Evolutionary conservation across 768 basidiomycete species (phyloP).

Genomic region (Coprinopsis cinerea): DNA sequence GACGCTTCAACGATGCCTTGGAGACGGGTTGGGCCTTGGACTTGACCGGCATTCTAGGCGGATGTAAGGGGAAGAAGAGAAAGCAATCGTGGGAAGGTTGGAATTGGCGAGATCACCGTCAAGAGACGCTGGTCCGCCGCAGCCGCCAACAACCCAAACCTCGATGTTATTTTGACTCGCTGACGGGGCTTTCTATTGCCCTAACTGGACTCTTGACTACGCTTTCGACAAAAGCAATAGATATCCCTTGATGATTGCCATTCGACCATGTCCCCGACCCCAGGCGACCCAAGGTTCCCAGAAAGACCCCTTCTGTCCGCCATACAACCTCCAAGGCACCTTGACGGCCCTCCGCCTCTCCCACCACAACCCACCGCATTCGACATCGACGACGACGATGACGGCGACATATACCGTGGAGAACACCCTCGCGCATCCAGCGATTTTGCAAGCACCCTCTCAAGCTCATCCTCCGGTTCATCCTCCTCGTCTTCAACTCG

Average conservation of each 20-base stretch:
- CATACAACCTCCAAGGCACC: neutral
- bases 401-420: slow-evolving; percentile 59
- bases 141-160: slow-evolving; percentile 1
- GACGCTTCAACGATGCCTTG: neutral
- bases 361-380: too few species aligned
- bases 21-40: too few species aligned
- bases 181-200: neutral
- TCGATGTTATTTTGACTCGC: neutral
- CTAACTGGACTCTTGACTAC: too few species aligned
- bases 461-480: slow-evolving; percentile 36
- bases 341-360: slow-evolving; percentile 12
- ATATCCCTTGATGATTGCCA: slow-evolving; percentile 2
- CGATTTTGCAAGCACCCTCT: slow-evolving; percentile 30
- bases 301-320: neutral
- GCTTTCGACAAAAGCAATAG: too few species aligned
- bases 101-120: too few species aligned
- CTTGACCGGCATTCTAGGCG: too few species aligned
- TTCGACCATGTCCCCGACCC: neutral
- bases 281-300: neutral
- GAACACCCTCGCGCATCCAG: slow-evolving; percentile 27
- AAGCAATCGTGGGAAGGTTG: too few species aligned
- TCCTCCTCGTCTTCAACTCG: slow-evolving; percentile 34
- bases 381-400: slow-evolving; percentile 14
- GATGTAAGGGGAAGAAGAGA: too few species aligned
- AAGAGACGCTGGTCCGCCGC: too few species aligned